Evolutionary conservation across 441 rosid species (phyloP).

Genomic region (Pelargonium cotyledonis): DNA sequence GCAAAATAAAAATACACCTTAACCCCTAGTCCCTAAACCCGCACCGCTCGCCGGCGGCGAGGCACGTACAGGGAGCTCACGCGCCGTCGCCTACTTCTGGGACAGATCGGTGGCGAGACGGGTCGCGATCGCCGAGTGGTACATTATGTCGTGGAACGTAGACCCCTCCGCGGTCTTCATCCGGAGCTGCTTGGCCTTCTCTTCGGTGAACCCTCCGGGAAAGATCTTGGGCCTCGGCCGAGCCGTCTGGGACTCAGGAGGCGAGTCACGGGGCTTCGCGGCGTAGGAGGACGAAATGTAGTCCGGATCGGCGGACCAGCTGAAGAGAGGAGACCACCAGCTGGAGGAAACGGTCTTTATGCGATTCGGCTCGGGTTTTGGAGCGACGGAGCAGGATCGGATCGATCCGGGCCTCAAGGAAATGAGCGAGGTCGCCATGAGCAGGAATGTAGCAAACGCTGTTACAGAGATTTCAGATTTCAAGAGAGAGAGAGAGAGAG

Average conservation of each 20-base stretch:
- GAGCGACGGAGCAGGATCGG: constrained; percentile 14
- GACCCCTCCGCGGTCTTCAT: constrained; percentile 41
- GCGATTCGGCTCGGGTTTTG: constrained; percentile 7
- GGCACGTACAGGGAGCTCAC: no score
- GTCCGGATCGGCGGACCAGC: constrained; percentile 57
- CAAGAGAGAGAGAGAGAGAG: no score
- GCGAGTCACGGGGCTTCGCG: not conserved
- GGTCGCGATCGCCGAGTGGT: constrained; percentile 77
- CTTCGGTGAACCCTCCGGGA: constrained; percentile 60
- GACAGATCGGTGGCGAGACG: constrained; percentile 42
- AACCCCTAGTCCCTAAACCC: no score
- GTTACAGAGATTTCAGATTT: no score
- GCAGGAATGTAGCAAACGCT: no score
- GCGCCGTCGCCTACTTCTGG: no score
- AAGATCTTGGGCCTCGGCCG: constrained; percentile 20
- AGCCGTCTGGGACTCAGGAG: no score
- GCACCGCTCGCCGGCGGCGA: no score
- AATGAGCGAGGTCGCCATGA: no score
- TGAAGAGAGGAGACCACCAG: constrained; percentile 75
- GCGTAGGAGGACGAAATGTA: constrained; percentile 35
- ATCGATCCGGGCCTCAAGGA: no score
- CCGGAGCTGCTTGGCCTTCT: constrained; percentile 69
- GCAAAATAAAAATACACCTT: no score
- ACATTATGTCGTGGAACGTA: constrained; percentile 61
- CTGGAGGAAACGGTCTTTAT: constrained; percentile 26